phyloP scores from a whole-genome alignment of 768 basidiomycete genomes.

The Tylopilus sp. region DNA sequence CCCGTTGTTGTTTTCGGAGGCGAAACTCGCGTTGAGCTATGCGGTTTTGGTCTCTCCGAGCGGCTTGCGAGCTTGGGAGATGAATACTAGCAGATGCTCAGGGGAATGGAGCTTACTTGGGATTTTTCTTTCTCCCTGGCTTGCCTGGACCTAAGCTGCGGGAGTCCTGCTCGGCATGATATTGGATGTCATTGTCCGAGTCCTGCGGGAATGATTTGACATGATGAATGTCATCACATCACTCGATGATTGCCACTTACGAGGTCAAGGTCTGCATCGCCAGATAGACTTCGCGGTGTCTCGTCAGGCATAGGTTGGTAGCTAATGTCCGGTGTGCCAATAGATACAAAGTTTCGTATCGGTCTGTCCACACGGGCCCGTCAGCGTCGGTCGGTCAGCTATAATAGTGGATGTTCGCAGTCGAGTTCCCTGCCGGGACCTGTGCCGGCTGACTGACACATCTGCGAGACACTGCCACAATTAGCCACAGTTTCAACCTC shows the following conservation, averaged over 20 bases:
- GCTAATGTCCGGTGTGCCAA: neutral
- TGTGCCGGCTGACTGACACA: slow-evolving; percentile 23
- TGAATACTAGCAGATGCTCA: slow-evolving; percentile 13
- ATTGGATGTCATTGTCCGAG: slow-evolving; percentile 70
- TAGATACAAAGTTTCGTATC: neutral
- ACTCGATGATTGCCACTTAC: slow-evolving; percentile 18
- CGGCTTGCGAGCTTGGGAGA: slow-evolving; percentile 72
- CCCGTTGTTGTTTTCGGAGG: slow-evolving; percentile 85
- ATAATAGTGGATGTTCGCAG: slow-evolving; percentile 9
- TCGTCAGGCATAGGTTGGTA: slow-evolving; percentile 43
- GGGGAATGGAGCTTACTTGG: slow-evolving; percentile 53
- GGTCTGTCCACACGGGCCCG: neutral
- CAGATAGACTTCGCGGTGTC: slow-evolving; percentile 59
- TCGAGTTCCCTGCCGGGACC: slow-evolving; percentile 5
- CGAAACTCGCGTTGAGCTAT: slow-evolving; percentile 94
- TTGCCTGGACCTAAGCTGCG: slow-evolving; percentile 25
- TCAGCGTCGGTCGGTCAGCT: neutral
- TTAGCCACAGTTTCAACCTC: slow-evolving; percentile 1
- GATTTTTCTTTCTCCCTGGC: slow-evolving; percentile 84
- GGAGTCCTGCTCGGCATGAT: slow-evolving; percentile 31
- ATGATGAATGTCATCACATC: slow-evolving; percentile 11
- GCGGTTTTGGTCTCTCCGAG: slow-evolving; percentile 83
- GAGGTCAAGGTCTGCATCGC: slow-evolving; percentile 60
- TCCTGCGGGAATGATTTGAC: slow-evolving; percentile 38
- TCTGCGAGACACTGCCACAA: slow-evolving; percentile 9